Evolutionary conservation across 2,329 filamentous ascomycete genomes (phyloP).

Genomic region (Fusarium sulawesiense): DNA sequence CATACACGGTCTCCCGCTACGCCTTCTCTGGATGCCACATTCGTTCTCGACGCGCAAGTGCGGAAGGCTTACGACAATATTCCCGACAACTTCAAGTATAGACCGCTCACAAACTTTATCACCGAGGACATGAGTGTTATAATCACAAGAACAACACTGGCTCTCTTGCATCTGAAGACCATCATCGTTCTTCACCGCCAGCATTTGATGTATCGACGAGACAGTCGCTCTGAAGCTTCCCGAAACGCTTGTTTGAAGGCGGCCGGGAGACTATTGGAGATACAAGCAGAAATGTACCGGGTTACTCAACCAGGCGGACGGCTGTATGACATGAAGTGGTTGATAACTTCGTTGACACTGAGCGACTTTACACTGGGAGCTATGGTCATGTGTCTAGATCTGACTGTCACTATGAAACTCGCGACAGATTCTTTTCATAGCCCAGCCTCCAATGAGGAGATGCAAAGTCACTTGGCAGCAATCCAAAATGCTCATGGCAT

Average conservation of each 20-base stretch:
- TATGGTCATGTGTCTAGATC: conserved; percentile 61
- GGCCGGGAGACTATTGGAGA: conserved; percentile 41
- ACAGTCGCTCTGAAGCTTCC: conserved; percentile 26
- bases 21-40: conserved; percentile 23
- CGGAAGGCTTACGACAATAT: conserved; percentile 36
- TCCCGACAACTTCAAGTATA: conserved; percentile 42
- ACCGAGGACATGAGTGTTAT: conserved; percentile 45
- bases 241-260: conserved; percentile 45
- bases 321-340: conserved; percentile 58
- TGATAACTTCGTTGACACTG: conserved; percentile 57
- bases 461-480: conserved; percentile 2
- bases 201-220: conserved; percentile 39
- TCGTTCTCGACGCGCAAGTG: conserved; percentile 39
- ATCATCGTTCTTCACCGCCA: conserved; percentile 50
- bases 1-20: conserved; percentile 28
- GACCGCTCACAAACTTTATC: conserved; percentile 43
- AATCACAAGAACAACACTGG: conserved; percentile 45
- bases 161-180: conserved; percentile 48
- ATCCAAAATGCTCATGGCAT: conserved; percentile 38
- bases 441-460: fast-evolving
- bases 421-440: not conserved
- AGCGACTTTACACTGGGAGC: conserved; percentile 64
- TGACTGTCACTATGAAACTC: conserved; percentile 39
- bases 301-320: conserved; percentile 56
- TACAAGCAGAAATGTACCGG: conserved; percentile 48